These are phyloP conservation scores for Imleria badia DNA, from an alignment of 768 basidiomycete genomes.

Conservation along the genomic window DNA sequence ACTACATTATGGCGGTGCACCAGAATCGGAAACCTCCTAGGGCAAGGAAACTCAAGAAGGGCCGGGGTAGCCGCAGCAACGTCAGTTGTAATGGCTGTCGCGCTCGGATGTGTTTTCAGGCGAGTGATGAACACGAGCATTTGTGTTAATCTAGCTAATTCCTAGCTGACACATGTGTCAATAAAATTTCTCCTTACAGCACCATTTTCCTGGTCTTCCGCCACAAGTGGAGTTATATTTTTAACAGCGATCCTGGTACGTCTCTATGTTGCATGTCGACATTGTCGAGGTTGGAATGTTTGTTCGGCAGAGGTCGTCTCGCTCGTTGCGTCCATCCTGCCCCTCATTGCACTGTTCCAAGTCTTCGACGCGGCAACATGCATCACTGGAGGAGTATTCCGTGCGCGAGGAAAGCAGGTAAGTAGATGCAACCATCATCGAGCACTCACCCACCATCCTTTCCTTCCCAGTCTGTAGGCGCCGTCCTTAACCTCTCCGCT, in stretches of 20 bases:
- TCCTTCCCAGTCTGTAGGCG: constrained; percentile 67
- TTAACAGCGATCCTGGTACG: constrained; percentile 65
- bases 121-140: constrained; percentile 24
- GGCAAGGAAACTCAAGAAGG: constrained; percentile 71
- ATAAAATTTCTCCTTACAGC: constrained; percentile 30
- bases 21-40: constrained; percentile 87
- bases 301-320: constrained; percentile 40
- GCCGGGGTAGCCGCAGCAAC: constrained; percentile 68
- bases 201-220: constrained; percentile 59
- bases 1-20: neutral
- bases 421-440: neutral
- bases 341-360: constrained; percentile 77
- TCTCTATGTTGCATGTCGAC: neutral
- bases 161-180: neutral
- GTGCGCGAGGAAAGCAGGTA: constrained; percentile 79
- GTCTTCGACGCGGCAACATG: constrained; percentile 78
- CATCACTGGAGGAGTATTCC: constrained; percentile 73
- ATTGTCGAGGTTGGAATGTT: neutral
- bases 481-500: constrained; percentile 57
- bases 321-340: constrained; percentile 62
- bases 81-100: constrained; percentile 63
- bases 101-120: constrained; percentile 69
- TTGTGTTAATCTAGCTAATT: neutral
- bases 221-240: constrained; percentile 67
- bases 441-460: neutral